phyloP scores from a whole-genome alignment of 2,329 filamentous ascomycete species.

The Sarocladium strictum region DNA sequence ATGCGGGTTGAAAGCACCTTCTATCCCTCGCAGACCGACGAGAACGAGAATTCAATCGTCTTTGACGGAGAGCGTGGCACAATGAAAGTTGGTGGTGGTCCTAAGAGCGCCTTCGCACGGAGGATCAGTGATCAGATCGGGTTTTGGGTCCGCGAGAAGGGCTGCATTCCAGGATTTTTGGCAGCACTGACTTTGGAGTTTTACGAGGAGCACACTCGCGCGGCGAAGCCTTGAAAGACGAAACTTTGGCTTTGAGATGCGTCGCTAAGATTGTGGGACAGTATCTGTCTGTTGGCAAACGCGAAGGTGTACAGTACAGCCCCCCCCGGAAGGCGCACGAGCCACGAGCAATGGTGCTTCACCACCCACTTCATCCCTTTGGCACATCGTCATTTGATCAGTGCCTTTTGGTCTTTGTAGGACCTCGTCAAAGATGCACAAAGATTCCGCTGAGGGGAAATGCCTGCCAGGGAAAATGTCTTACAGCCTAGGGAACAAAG shows the following conservation, averaged over 20 bases:
- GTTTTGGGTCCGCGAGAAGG: conserved; percentile 93
- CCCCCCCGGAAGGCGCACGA: no score
- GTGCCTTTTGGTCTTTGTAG: not conserved
- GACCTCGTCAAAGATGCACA: not conserved
- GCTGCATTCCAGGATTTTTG: conserved; percentile 88
- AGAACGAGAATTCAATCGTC: conserved; percentile 68
- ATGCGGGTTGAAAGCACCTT: conserved; percentile 87
- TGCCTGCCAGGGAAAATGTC: no score
- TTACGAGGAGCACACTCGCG: conserved; percentile 60
- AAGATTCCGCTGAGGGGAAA: no score
- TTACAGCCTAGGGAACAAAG: no score
- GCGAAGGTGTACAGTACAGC: no score
- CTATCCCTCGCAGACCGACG: conserved; percentile 62
- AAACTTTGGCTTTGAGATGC: no score
- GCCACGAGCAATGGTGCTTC: no score
- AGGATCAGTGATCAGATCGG: conserved; percentile 83
- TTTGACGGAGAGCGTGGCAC: conserved; percentile 93
- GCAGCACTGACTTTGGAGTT: conserved; percentile 90
- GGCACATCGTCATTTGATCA: no score
- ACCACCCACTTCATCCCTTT: not conserved
- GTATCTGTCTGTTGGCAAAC: no score
- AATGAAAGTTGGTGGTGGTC: conserved; percentile 95
- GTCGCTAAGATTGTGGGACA: no score
- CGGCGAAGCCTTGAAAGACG: not conserved
- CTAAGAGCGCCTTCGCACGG: conserved; percentile 76